These are phyloP conservation scores for California macrophylla DNA, from an alignment of 441 rosid genomes.

Conservation along the genomic window DNA sequence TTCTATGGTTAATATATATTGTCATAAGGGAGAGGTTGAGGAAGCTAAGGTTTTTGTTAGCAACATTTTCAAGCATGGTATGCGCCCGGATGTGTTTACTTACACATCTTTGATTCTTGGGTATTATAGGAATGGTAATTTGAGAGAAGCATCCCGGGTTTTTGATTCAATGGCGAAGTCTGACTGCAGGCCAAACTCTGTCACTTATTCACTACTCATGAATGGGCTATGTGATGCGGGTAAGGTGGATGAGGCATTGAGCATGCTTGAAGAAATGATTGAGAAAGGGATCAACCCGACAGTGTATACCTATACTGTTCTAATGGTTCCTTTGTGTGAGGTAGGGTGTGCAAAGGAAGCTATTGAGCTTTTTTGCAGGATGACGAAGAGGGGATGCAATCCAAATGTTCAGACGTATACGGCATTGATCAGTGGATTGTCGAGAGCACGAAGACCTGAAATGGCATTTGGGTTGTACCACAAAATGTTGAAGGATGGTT, in stretches of 20 bases:
- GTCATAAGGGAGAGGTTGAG: constrained; percentile 39
- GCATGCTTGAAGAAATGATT: constrained; percentile 42
- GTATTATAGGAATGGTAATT: constrained; percentile 39
- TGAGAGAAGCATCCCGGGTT: constrained; percentile 41
- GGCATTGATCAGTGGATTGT: constrained; percentile 41
- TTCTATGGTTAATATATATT: constrained; percentile 45
- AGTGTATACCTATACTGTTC: constrained; percentile 42
- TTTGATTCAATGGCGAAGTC: constrained; percentile 41
- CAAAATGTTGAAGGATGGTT: constrained; percentile 40
- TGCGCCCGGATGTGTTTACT: constrained; percentile 44
- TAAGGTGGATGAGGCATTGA: constrained; percentile 44
- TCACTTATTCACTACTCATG: constrained; percentile 41
- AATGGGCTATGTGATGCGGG: constrained; percentile 46
- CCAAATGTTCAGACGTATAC: constrained; percentile 54
- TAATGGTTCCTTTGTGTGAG: constrained; percentile 38
- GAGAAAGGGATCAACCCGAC: constrained; percentile 40
- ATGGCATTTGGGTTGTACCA: constrained; percentile 48
- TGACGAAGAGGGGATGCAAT: constrained; percentile 35
- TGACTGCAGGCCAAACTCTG: constrained; percentile 49
- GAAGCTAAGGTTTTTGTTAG: constrained; percentile 39
- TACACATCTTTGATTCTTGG: constrained; percentile 61
- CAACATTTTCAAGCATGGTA: constrained; percentile 34
- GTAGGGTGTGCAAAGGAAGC: constrained; percentile 44
- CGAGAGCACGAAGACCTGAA: constrained; percentile 31
- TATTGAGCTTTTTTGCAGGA: constrained; percentile 28